Conservation (phyloP, 2,329 filamentous ascomycete genomes). For the Immersiporthe knoxdaviesiana region DNA sequence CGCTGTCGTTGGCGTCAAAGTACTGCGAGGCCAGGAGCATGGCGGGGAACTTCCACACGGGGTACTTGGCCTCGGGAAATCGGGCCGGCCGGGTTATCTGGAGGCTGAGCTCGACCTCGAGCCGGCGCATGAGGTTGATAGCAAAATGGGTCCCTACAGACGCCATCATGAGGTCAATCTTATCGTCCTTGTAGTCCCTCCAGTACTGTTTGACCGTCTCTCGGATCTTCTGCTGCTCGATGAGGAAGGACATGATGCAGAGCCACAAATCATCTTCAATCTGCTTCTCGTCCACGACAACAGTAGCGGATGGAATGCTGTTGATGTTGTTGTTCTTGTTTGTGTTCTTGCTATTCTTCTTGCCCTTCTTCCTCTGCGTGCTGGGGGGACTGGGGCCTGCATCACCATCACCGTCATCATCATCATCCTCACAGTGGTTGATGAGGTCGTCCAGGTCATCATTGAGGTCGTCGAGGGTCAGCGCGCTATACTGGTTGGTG, state of each 20-base stretch:
- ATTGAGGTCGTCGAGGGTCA: not conserved
- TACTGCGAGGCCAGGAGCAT: conserved; percentile 12
- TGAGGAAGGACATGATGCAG: conserved; percentile 15
- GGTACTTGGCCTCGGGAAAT: conserved; percentile 16
- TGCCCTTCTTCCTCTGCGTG: not conserved
- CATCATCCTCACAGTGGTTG: not conserved
- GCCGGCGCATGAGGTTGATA: conserved; percentile 21
- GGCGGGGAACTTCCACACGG: conserved; percentile 13
- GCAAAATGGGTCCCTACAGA: conserved; percentile 13
- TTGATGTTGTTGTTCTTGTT: too few species aligned
- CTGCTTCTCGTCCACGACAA: conserved; percentile 12
- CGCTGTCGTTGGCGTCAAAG: not conserved
- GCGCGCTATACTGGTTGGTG: not conserved
- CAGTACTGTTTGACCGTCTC: conserved; percentile 15
- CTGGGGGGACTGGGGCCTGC: not conserved
- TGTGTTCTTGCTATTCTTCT: not conserved
- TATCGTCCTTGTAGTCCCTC: conserved; percentile 1
- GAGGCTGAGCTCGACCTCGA: conserved; percentile 14
- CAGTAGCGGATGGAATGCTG: not conserved
- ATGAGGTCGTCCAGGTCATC: not conserved
- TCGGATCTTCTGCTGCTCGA: conserved; percentile 17
- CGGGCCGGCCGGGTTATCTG: conserved; percentile 9
- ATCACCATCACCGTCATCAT: too few species aligned
- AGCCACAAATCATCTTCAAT: conserved; percentile 21
- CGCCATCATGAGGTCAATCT: conserved; percentile 15